phyloP scores from a whole-genome alignment of 805 yeast genomes.

The Monosporozyma yasuniensis region DNA sequence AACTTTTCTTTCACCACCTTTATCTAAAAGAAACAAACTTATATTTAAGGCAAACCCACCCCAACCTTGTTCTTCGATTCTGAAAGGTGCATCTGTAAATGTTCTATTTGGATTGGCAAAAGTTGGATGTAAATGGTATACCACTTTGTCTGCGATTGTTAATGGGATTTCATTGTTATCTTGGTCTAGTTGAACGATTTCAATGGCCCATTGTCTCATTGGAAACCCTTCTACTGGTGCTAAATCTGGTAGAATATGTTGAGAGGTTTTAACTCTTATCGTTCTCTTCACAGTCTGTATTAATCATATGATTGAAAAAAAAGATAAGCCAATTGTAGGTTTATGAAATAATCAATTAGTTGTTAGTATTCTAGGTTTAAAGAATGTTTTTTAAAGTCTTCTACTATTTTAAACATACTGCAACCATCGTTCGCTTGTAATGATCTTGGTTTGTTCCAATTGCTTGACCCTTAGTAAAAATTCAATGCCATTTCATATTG shows the following conservation, averaged over 20 bases:
- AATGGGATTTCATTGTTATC: slow-evolving; percentile 83
- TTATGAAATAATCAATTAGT: neutral
- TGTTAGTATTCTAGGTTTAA: neutral
- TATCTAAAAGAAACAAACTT: slow-evolving; percentile 66
- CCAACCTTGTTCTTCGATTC: slow-evolving; percentile 92
- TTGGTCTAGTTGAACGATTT: slow-evolving; percentile 63
- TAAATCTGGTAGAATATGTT: slow-evolving; percentile 68
- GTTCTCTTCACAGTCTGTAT: slow-evolving; percentile 50
- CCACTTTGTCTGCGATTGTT: slow-evolving; percentile 79
- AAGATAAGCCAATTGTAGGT: neutral
- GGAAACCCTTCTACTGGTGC: slow-evolving; percentile 89
- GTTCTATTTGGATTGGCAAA: slow-evolving; percentile 82
- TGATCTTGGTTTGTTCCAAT: neutral
- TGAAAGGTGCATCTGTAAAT: slow-evolving; percentile 75
- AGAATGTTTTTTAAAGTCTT: neutral
- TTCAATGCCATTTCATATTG: neutral
- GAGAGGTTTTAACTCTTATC: slow-evolving; percentile 77
- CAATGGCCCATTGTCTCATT: slow-evolving; percentile 87
- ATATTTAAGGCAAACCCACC: slow-evolving; percentile 92
- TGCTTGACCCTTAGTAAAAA: neutral
- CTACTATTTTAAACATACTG: slow-evolving; percentile 13
- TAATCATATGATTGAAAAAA: neutral
- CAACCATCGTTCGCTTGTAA: slow-evolving; percentile 12
- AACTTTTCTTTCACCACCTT: slow-evolving; percentile 79
- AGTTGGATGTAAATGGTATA: slow-evolving; percentile 91